Base-by-base conservation (phyloP, 2,329 filamentous ascomycete species). In the Epichloe festucae region DNA sequence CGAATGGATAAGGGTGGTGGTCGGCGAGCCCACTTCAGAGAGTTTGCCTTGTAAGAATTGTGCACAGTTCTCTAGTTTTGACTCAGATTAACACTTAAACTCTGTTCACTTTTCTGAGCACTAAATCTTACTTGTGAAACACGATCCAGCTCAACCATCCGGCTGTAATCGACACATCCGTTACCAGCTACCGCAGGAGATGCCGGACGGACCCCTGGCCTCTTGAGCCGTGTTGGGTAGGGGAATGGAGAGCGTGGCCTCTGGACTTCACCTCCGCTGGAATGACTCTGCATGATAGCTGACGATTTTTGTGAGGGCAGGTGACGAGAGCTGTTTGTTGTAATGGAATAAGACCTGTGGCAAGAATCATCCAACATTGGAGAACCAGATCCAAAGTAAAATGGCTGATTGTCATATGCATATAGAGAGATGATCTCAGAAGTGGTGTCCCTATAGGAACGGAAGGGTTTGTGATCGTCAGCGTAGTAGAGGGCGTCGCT, bases 231-330 rank as follows among this genome's bases (percentile, higher is more conserved):
- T 45, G 77, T 74, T 27, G 78, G 77, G 53, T 81, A 81, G 21
- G 76, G 76, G 54, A 77, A 81, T 1, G 78, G 78, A 21, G 78
- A 81, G 34, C 76, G 71, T 46, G 77, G 75, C n/a, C 77, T 70
- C 56, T 77, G 76, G 48, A 73, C 58, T 34, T 65, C 62, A 44
- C 60, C 61, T 21, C 62, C 62, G 27, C 74, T 74, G 19, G 66
- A 64, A 35, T 73, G 71, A 53, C 72, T 77, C 54, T 74, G 70
- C 42, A 77, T 61, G 27, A 73, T 76, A 5, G 67, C 66, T 42
- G 68, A 73, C 5, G 76, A 76, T 55, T 68, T 70, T 51, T 73
- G 69, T 27, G 72, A 73, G 10, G 72, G 70, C n/a, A 75, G 60
- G 12, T 67, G 65, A 17, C 67, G 66, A 7, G 75, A 73, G 54